Conservation (phyloP, 345 rosid species). For the Eucalyptus sp. region DNA sequence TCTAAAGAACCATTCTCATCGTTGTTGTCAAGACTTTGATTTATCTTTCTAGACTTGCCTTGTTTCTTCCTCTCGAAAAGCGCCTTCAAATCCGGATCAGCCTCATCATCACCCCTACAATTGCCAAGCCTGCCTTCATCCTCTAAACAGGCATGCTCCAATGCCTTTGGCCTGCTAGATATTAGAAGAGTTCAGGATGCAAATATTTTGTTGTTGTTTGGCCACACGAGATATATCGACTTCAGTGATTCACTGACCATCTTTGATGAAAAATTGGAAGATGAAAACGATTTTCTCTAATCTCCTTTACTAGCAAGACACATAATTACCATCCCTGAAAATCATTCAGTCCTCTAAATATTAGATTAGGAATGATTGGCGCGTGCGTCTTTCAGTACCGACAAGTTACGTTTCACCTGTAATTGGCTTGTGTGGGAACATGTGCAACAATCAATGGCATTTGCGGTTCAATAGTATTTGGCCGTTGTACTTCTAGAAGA, state of each 20-base stretch:
- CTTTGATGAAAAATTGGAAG: background rate
- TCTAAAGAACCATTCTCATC: too few relatives aligned
- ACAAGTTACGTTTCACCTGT: background rate
- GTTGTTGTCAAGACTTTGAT: too few relatives aligned
- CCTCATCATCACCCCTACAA: background rate
- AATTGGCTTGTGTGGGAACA: background rate
- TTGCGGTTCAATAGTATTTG: background rate
- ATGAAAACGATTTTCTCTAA: too few relatives aligned
- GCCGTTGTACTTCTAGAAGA: background rate
- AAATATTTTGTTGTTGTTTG: background rate
- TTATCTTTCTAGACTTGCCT: background rate
- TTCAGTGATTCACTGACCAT: background rate
- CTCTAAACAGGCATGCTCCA: slow-evolving; percentile 1
- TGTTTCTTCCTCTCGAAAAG: background rate
- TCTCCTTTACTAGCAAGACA: too few relatives aligned
- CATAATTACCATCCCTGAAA: background rate
- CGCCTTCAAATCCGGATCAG: background rate
- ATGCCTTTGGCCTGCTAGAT: slow-evolving; percentile 51
- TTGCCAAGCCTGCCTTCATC: background rate
- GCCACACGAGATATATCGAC: background rate
- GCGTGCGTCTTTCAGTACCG: background rate
- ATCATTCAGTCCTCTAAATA: background rate
- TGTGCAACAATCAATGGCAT: background rate
- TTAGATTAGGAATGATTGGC: background rate
- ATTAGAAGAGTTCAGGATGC: background rate